phyloP scores from a whole-genome alignment of 2,329 filamentous ascomycete species.

The Fusarium virguliforme region DNA sequence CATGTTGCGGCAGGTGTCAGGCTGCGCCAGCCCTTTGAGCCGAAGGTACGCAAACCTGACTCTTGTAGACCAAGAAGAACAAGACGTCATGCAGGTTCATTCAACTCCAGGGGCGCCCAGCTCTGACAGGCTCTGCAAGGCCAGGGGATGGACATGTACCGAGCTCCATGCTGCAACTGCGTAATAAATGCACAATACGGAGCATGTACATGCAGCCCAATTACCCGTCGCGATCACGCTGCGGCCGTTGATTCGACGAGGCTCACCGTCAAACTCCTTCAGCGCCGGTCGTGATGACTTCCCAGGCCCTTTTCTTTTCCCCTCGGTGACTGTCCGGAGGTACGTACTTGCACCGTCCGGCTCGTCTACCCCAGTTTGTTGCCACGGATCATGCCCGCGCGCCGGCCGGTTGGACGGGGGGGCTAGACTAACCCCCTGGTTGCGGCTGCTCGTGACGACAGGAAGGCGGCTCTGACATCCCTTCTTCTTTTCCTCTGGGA shows the following conservation, averaged over 20 bases:
- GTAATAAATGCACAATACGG: conserved; percentile 10
- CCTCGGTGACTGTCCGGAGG: conserved; percentile 51
- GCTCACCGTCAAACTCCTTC: too few relatives aligned
- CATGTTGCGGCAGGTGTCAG: conserved; percentile 5
- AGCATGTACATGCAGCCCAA: conserved; percentile 5
- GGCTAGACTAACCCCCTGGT: conserved; percentile 1
- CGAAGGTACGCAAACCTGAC: conserved; percentile 33
- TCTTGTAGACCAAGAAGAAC: not conserved
- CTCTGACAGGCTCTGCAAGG: conserved; percentile 9
- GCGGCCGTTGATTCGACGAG: conserved; percentile 29
- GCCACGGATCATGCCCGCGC: conserved; percentile 36
- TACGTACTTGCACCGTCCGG: conserved; percentile 39
- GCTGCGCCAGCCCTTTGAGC: conserved; percentile 45
- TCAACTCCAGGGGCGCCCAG: not conserved
- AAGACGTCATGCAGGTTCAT: conserved; percentile 42
- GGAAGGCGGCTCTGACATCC: conserved; percentile 27
- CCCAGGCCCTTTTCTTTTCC: conserved; percentile 2
- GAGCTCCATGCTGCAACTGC: conserved; percentile 15
- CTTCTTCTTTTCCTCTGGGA: conserved; percentile 24
- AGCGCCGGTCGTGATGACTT: conserved; percentile 1
- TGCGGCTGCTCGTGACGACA: conserved; percentile 41
- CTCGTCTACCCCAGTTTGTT: conserved; percentile 20
- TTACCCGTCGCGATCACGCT: conserved; percentile 39
- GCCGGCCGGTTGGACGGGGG: conserved; percentile 13
- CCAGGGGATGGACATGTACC: conserved; percentile 18